Evolutionary conservation across 2,329 filamentous ascomycete species (phyloP), one percentile per base, ranked within the genome.

Genomic region (Cladophialophora bantiana): DNA sequence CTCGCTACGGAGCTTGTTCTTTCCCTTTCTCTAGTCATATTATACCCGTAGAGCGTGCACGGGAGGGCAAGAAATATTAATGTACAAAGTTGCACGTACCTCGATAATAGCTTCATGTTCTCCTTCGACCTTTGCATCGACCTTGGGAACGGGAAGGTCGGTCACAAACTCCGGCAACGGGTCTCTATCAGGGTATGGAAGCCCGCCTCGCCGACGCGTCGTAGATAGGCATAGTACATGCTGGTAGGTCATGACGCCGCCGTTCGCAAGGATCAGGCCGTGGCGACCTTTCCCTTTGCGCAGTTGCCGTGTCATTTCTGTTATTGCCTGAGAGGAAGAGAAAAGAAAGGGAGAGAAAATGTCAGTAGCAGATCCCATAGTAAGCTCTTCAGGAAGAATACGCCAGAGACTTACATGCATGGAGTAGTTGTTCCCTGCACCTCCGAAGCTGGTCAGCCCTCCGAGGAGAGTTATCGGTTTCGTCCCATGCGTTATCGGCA

Each of bases 351-450:
- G 4, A 3, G 38, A 32, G 34, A 40, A 50, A 36, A 7, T 26
- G 50, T 31, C 9, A 58, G 26, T 18, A 4, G 15, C 7, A 13
- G 13, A 26, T 26, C 55, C 20, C 34, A 7, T 7, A 53, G n/a
- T 26, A 26, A 26, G 1, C 5, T n/a, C 15, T 13, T 12, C 34
- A 36, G 5, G 50, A 12, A 20, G 4, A 31, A 53, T 35, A 36
- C 7, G 20, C 9, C 38, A 12, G 6, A 48, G 5, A 40, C 76
- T 78, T 73, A 85, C 87, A 77, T 91, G 88, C 83, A 90, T 87
- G 0, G 86, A 89, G 67, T 91, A 91, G 62, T 90, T 90, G 69
- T 91, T 91, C 0, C 89, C 89, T 5, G 89, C 89, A 0, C 89
- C 89, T 0, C 89, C 89, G 66, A 91, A 91, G 0, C 85, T 89